Percentiles rank a stretch among this genome's conserved stretches.
phyloP scores from a whole-genome alignment of 2,329 filamentous ascomycete species.

The Aureobasidium zeae region DNA sequence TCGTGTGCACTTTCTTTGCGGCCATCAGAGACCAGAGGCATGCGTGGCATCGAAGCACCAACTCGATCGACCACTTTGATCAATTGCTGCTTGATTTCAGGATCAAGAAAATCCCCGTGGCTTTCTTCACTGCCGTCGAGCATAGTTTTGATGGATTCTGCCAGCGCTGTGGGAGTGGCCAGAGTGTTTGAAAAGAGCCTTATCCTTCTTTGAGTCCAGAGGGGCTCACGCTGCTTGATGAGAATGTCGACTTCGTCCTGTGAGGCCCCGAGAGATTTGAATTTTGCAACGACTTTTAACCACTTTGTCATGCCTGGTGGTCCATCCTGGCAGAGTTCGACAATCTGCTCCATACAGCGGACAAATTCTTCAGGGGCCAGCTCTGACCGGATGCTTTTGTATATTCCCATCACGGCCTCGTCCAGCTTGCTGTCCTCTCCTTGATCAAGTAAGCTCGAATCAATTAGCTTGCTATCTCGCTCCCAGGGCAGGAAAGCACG shows the following conservation, averaged over 20 bases:
- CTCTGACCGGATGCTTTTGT: not conserved
- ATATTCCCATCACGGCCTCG: slow-evolving; percentile 1
- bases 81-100: not conserved
- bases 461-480: no score
- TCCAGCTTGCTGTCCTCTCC: not conserved
- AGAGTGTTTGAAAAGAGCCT: not conserved
- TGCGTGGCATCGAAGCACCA: not conserved
- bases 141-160: slow-evolving; percentile 1
- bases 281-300: not conserved
- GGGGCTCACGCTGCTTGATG: not conserved
- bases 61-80: slow-evolving; percentile 1
- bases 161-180: slow-evolving; percentile 2
- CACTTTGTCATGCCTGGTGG: not conserved
- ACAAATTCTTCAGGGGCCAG: not conserved
- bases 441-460: no score
- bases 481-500: no score
- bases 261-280: not conserved
- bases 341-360: not conserved
- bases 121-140: not conserved
- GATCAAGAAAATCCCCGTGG: not conserved
- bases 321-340: slow-evolving; percentile 1
- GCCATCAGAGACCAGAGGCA: not conserved
- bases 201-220: slow-evolving; percentile 1
- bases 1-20: not conserved
- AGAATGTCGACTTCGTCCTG: not conserved